phyloP scores from a whole-genome alignment of 768 basidiomycete species.

The Solioccasus polychromus region DNA sequence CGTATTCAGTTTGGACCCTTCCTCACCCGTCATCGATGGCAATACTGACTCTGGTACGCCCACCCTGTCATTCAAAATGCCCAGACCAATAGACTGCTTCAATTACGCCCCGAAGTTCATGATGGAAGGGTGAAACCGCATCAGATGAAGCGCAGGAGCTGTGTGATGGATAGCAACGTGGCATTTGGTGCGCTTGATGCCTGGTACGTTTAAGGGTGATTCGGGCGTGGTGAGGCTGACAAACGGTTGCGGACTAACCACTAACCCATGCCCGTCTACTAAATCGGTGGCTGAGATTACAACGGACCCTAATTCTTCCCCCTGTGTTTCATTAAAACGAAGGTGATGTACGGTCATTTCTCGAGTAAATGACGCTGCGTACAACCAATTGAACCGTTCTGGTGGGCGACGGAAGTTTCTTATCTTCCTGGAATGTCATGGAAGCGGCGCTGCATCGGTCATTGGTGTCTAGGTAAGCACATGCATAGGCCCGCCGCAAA shows the following conservation, averaged over 20 bases:
- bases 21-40: constrained; percentile 1
- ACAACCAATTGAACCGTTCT: constrained; percentile 7
- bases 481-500: constrained; percentile 12
- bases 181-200: constrained; percentile 15
- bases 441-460: constrained; percentile 3
- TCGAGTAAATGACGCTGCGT: constrained; percentile 9
- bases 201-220: constrained; percentile 12
- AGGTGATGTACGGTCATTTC: constrained; percentile 13
- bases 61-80: constrained; percentile 1
- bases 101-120: constrained; percentile 1
- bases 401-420: constrained; percentile 6
- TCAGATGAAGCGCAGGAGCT: constrained; percentile 11
- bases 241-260: constrained; percentile 15
- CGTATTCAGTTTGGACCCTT: constrained; percentile 1
- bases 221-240: constrained; percentile 19
- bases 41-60: constrained; percentile 2
- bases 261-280: constrained; percentile 13
- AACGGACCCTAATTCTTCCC: constrained; percentile 20
- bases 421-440: constrained; percentile 13
- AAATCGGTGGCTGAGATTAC: constrained; percentile 18
- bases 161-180: constrained; percentile 14
- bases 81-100: constrained; percentile 11
- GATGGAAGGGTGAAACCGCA: constrained; percentile 4
- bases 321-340: constrained; percentile 19
- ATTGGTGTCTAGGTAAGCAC: constrained; percentile 13